These are phyloP conservation scores for Podospora fimiseda DNA, from an alignment of 495 filamentous ascomycete genomes.

Conservation along the genomic window DNA sequence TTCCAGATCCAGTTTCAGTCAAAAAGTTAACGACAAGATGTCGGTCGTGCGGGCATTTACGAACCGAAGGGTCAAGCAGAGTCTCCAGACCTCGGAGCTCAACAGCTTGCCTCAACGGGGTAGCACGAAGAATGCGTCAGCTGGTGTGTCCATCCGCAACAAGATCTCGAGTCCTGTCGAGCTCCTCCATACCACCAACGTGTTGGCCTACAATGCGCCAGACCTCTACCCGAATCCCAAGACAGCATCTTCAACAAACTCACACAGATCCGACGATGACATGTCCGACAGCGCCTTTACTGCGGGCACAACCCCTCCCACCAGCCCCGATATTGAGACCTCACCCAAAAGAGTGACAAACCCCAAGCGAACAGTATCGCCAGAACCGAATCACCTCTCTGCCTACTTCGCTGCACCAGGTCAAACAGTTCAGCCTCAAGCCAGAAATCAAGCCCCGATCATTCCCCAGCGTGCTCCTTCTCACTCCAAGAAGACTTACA, in stretches of 20 bases:
- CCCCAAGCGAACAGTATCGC: conserved; percentile 49
- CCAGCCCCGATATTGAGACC: conserved; percentile 70
- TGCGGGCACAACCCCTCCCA: conserved; percentile 51
- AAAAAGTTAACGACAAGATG: conserved; percentile 31
- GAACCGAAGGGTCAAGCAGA: conserved; percentile 43
- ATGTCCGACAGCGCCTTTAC: conserved; percentile 55
- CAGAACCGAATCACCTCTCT: conserved; percentile 71
- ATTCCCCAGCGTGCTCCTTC: conserved; percentile 72
- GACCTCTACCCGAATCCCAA: conserved; percentile 55
- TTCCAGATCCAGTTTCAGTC: not conserved
- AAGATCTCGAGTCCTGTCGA: conserved; percentile 86
- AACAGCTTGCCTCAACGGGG: conserved; percentile 36
- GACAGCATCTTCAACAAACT: conserved; percentile 51
- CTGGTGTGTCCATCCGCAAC: conserved; percentile 36
- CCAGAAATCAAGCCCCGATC: conserved; percentile 46
- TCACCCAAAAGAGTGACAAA: conserved; percentile 46
- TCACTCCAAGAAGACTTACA: conserved; percentile 68
- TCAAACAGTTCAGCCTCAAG: conserved; percentile 29
- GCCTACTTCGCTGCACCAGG: conserved; percentile 63
- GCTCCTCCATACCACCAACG: conserved; percentile 89
- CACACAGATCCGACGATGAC: conserved; percentile 50
- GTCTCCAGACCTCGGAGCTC: conserved; percentile 27
- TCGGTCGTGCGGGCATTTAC: conserved; percentile 65
- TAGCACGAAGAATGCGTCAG: conserved; percentile 32
- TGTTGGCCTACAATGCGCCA: conserved; percentile 89